Conservation (phyloP, 2,329 filamentous ascomycete species). For the Lecanicillium sp. region DNA sequence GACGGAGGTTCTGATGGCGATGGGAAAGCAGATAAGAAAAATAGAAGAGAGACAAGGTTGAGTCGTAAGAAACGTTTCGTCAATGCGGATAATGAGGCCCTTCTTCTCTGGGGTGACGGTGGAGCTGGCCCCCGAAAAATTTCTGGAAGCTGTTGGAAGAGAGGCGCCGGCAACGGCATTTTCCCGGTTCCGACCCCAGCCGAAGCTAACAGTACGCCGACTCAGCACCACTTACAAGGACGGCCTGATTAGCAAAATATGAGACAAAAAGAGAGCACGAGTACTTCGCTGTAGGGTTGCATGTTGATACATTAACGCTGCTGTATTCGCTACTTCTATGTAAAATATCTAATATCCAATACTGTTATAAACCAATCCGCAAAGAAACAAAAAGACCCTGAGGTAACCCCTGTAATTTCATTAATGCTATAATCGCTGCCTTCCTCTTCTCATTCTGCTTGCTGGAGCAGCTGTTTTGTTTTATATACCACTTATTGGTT, state of each 20-base stretch:
- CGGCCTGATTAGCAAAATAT: too few relatives aligned
- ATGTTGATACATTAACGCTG: too few relatives aligned
- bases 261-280: too few relatives aligned
- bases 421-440: too few relatives aligned
- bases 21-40: slow-evolving; percentile 4
- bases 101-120: slow-evolving; percentile 5
- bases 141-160: not conserved
- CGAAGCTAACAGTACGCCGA: not conserved
- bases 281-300: too few relatives aligned
- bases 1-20: slow-evolving; percentile 1
- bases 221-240: too few relatives aligned
- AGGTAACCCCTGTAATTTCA: not conserved
- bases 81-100: slow-evolving; percentile 6
- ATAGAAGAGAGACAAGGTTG: slow-evolving; percentile 3
- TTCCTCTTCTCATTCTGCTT: not conserved
- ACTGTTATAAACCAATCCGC: slow-evolving; percentile 1
- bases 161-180: slow-evolving; percentile 9
- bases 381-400: not conserved
- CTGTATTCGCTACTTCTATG: not conserved
- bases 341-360: slow-evolving; percentile 6
- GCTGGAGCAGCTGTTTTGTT: not conserved
- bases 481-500: too few relatives aligned
- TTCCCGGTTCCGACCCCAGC: slow-evolving; percentile 7
- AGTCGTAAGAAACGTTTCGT: slow-evolving; percentile 1
- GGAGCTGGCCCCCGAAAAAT: slow-evolving; percentile 10